These are phyloP conservation scores for Sporothrix inflata DNA, from an alignment of 2,329 filamentous ascomycete genomes.

Conservation along the genomic window DNA sequence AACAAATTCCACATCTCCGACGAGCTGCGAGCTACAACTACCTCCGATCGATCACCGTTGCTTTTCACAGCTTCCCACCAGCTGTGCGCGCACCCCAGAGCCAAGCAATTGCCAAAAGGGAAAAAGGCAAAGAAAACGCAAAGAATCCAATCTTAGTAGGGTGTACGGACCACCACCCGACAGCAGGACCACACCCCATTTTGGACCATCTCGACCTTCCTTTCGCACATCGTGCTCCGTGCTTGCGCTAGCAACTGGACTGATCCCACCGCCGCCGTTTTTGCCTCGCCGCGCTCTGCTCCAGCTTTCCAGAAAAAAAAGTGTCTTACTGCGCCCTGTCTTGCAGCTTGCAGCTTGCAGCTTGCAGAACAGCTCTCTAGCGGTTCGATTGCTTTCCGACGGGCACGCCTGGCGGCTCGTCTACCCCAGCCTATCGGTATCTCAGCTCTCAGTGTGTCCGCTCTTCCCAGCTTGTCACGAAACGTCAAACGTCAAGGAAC, in stretches of 20 bases:
- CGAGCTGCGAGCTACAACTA: background rate
- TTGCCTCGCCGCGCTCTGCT: background rate
- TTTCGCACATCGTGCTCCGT: constrained; percentile 7
- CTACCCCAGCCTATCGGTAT: background rate
- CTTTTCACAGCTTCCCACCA: background rate
- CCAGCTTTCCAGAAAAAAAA: background rate
- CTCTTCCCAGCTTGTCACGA: constrained; percentile 31
- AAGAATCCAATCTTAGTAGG: background rate
- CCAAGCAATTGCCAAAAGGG: background rate
- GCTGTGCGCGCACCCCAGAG: background rate
- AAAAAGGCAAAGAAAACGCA: background rate
- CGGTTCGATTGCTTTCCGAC: background rate
- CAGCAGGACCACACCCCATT: background rate
- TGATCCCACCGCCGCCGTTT: background rate
- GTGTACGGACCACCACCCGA: constrained; percentile 12
- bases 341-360: background rate
- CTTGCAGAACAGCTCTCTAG: background rate
- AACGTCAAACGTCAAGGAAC: constrained; percentile 34
- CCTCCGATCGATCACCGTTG: background rate
- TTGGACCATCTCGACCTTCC: constrained; percentile 12
- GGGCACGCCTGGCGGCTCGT: background rate
- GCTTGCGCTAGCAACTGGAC: constrained; percentile 19
- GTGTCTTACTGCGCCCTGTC: background rate
- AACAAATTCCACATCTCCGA: background rate
- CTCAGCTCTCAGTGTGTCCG: background rate